A percentile compares a stretch with the other conserved stretches of the same genome.
Conservation (phyloP, 768 basidiomycete genomes). For the Tulasnella sp. region DNA sequence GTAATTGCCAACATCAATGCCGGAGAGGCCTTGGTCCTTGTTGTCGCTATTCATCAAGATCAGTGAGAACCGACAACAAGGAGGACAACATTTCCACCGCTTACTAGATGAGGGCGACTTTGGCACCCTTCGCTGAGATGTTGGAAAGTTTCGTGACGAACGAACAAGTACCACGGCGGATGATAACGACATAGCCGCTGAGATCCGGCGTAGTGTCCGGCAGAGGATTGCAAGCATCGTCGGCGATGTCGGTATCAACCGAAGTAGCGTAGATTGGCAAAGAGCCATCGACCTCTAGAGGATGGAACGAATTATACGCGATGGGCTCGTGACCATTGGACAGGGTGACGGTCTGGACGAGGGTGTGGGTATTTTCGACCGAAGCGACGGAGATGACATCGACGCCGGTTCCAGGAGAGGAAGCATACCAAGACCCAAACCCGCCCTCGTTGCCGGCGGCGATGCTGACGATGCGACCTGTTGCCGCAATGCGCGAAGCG, state of each 20-base stretch:
- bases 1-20: constrained; percentile 41
- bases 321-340: constrained; percentile 49
- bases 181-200: constrained; percentile 42
- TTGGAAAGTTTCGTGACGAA: constrained; percentile 55
- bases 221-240: constrained; percentile 45
- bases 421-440: constrained; percentile 46
- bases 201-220: constrained; percentile 44
- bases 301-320: constrained; percentile 52
- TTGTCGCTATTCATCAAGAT: constrained; percentile 40
- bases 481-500: constrained; percentile 59
- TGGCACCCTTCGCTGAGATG: constrained; percentile 57
- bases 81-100: not conserved
- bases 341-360: not conserved
- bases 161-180: constrained; percentile 46
- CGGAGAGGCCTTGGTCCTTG: constrained; percentile 54
- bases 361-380: constrained; percentile 38
- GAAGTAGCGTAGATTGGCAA: constrained; percentile 46
- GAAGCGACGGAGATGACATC: constrained; percentile 56
- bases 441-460: constrained; percentile 43
- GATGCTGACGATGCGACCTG: constrained; percentile 60
- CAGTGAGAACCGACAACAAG: not conserved
- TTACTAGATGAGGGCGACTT: constrained; percentile 53
- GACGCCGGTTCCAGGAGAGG: constrained; percentile 46
- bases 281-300: constrained; percentile 41
- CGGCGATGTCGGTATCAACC: constrained; percentile 40